Conservation (phyloP, 1,284 basidiomycete genomes). For the Earliella scabrosa region DNA sequence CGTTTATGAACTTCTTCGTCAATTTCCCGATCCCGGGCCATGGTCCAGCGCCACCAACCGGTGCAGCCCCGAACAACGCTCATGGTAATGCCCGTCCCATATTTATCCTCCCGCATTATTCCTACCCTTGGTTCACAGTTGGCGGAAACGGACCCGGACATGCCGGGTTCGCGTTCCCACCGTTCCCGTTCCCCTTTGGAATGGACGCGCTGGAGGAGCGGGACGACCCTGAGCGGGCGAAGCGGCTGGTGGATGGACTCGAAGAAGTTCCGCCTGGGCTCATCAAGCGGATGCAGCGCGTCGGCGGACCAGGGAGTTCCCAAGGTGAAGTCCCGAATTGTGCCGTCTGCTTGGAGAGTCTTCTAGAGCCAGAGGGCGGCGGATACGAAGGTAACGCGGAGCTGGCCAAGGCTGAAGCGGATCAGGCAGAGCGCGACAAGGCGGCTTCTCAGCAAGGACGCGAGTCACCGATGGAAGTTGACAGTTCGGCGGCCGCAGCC, state of each 20-base stretch:
- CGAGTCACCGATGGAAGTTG: conserved; percentile 19
- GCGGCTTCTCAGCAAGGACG: conserved; percentile 20
- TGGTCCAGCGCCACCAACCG: conserved; percentile 11
- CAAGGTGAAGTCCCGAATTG: conserved; percentile 55
- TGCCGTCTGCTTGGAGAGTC: conserved; percentile 75
- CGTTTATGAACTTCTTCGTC: conserved; percentile 26
- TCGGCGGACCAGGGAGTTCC: conserved; percentile 45
- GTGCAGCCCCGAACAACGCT: not conserved
- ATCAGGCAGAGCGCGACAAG: conserved; percentile 17
- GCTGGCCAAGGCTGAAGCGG: conserved; percentile 28
- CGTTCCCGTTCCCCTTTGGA: conserved; percentile 26
- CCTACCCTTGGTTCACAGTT: conserved; percentile 15
- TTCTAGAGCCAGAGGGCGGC: conserved; percentile 57
- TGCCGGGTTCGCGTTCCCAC: conserved; percentile 15
- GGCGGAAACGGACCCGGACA: conserved; percentile 13
- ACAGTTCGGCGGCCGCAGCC: conserved; percentile 14
- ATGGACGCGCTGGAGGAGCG: conserved; percentile 43
- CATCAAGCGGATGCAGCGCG: conserved; percentile 65
- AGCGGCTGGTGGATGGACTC: conserved; percentile 61
- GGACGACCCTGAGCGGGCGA: conserved; percentile 70
- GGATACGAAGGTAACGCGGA: conserved; percentile 36
- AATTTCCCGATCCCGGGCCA: conserved; percentile 20
- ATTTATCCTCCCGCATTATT: conserved; percentile 4
- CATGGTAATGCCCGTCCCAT: conserved; percentile 18
- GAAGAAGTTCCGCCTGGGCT: conserved; percentile 69